Percentiles rank a stretch among this genome's conserved stretches.
Conservation (phyloP, 2,329 filamentous ascomycete genomes). For the Colletotrichum chrysophilum region DNA sequence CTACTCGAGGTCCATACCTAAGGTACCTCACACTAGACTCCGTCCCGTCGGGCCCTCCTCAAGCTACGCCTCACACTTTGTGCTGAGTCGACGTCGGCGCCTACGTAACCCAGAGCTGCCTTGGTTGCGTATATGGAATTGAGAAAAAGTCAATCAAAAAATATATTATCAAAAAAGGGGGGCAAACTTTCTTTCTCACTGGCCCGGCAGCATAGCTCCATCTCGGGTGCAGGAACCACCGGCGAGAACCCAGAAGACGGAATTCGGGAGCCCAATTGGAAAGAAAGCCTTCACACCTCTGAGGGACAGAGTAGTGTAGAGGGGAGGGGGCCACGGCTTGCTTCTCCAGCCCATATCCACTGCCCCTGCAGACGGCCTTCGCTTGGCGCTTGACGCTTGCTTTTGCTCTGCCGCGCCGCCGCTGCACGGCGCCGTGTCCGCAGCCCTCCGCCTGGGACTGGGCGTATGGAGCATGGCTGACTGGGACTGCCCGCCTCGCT, state of each 20-base stretch:
- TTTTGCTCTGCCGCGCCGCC: background rate
- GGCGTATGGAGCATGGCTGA: background rate
- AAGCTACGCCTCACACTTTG: background rate
- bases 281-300: background rate
- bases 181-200: conserved; percentile 9
- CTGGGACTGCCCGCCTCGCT: background rate
- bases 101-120: background rate
- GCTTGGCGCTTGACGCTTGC: conserved; percentile 8
- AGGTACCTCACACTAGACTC: background rate
- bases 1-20: background rate
- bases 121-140: background rate
- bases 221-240: conserved; percentile 1
- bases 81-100: background rate
- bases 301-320: background rate
- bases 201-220: background rate
- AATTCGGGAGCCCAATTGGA: background rate
- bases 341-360: background rate
- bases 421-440: background rate
- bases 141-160: background rate
- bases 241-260: background rate
- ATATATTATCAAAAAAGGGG: background rate
- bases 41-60: background rate
- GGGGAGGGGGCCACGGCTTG: background rate
- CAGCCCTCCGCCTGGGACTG: background rate
- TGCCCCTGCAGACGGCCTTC: conserved; percentile 12